Evolutionary conservation across 2,329 filamentous ascomycete genomes (phyloP).

Genomic region (Aspergillus sp.): DNA sequence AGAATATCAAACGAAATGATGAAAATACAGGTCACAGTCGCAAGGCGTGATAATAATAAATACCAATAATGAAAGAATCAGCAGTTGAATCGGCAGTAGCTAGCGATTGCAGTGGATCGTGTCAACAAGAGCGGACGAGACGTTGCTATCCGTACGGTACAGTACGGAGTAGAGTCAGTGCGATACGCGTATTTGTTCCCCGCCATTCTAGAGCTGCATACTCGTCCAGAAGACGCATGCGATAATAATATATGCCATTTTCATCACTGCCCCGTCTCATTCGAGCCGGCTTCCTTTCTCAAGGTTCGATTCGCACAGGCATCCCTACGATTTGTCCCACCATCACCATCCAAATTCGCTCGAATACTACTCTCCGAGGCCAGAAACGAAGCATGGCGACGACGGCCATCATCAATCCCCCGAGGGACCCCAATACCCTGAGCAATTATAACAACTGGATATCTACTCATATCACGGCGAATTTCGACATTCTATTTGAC

Average conservation of each 20-base stretch:
- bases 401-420: slow-evolving; percentile 30
- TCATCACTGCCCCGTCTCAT: not conserved
- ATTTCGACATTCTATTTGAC: slow-evolving; percentile 77
- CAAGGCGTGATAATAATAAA: too few relatives aligned
- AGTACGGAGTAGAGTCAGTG: too few relatives aligned
- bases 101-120: too few relatives aligned
- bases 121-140: too few relatives aligned
- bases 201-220: too few relatives aligned
- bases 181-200: not conserved
- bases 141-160: too few relatives aligned
- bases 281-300: not conserved
- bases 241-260: not conserved
- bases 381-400: slow-evolving; percentile 30
- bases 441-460: slow-evolving; percentile 86
- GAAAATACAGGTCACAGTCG: too few relatives aligned
- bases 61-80: too few relatives aligned
- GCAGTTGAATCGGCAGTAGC: too few relatives aligned
- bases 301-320: not conserved
- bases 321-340: not conserved
- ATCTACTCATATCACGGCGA: slow-evolving; percentile 73
- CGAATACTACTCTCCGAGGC: slow-evolving; percentile 1
- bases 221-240: not conserved
- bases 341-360: slow-evolving; percentile 3
- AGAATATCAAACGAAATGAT: too few relatives aligned
- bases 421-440: slow-evolving; percentile 78